phyloP scores from a whole-genome alignment of 1,139 yeast genomes.

The Eremothecium cymbalariae region DNA sequence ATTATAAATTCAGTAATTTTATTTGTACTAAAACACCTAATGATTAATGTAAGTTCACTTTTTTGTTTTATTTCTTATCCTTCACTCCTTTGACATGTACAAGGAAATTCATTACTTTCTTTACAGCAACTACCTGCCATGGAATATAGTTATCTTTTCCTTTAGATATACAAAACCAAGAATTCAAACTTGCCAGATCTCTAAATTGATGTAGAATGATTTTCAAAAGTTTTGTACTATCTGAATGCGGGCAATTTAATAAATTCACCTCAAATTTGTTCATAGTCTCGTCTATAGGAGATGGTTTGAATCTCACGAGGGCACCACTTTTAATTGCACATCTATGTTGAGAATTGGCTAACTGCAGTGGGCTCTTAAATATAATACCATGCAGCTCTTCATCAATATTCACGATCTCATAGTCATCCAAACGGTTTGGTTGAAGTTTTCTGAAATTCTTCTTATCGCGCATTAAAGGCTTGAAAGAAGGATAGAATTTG shows the following conservation, averaged over 20 bases:
- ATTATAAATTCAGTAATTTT: not conserved
- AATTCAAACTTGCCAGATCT: constrained; percentile 45
- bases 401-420: constrained; percentile 41
- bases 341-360: constrained; percentile 63
- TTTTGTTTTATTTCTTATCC: not conserved
- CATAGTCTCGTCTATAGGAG: constrained; percentile 30
- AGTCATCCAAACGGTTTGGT: constrained; percentile 32
- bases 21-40: not conserved
- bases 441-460: constrained; percentile 15
- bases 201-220: constrained; percentile 60
- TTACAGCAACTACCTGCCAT: constrained; percentile 79
- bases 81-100: constrained; percentile 34
- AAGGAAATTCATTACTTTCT: constrained; percentile 46
- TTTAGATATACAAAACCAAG: constrained; percentile 37
- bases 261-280: constrained; percentile 51
- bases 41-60: not conserved
- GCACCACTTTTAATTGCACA: constrained; percentile 68
- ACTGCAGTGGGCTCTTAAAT: constrained; percentile 52
- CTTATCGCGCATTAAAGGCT: constrained; percentile 27
- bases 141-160: constrained; percentile 45
- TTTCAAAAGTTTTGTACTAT: constrained; percentile 46
- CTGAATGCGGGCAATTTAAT: constrained; percentile 63
- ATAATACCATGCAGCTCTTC: constrained; percentile 58
- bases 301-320: constrained; percentile 39
- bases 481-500: constrained; percentile 30